Evolutionary conservation across 345 rosid genomes (phyloP), one percentile per base, ranked within the genome.

Genomic region (Eucalyptus victrix): DNA sequence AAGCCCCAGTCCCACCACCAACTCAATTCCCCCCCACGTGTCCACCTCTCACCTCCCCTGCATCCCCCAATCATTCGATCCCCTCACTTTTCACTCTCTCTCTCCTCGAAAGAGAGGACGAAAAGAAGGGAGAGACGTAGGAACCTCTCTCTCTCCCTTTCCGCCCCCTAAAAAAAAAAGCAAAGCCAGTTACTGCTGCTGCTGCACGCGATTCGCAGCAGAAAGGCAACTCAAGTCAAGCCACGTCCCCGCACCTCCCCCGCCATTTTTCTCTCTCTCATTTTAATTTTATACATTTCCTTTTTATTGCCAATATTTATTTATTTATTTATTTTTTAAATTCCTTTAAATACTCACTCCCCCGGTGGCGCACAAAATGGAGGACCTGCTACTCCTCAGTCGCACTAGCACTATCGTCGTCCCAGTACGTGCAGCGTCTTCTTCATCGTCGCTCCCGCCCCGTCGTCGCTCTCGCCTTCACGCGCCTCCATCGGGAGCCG

Each of bases 361-460:
- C 54, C 26, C 58, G 13, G 8, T 49, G n/a, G 19, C 3, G 86
- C 9, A 51, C 51, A 49, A 47, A 47, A 83, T 88, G 90, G 80
- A 58, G 87, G 87, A 88, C 76, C 51, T 88, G 87, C 44, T 45
- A 9, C 50, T 88, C 3, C 85, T 88, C 69, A 14, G 87, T 54
- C 51, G 89, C 80, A 5, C 51, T 47, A n/a, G 88, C 49, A 17
- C 50, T 7, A 11, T 34, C 54, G 18, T 49, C 85, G 8, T 12
- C 8, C 15, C 44, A 9, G 21, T 19, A 24, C 87, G 72, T 18
- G 67, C 15, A 15, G 67, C n/a, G 1, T 28, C 30, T 19, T 34
- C 30, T 19, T 37, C 88, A 21, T 50, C 88, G 88, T 26, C 54
- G 47, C 13, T 86, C 47, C 11, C 47, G 88, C 88, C 28, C 47